phyloP scores from a whole-genome alignment of 2,329 filamentous ascomycete species.

The Arthrobotrys iridis region DNA sequence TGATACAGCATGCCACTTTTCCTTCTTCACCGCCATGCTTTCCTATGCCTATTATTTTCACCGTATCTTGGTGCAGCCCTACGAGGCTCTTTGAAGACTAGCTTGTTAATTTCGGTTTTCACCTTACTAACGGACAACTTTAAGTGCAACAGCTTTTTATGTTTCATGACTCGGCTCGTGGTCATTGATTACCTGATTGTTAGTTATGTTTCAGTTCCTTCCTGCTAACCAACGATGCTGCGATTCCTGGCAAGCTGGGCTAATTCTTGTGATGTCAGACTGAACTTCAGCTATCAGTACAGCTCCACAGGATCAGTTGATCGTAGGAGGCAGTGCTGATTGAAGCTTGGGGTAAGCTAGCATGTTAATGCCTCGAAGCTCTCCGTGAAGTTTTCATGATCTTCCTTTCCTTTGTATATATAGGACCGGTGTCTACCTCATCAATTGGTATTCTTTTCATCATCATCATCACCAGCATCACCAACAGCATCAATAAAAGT shows the following conservation, averaged over 20 bases:
- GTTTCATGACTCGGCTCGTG: conserved; percentile 1
- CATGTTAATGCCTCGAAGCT: background rate
- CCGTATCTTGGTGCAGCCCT: conserved; percentile 16
- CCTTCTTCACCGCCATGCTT: background rate
- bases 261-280: conserved; percentile 36
- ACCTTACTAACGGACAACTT: background rate
- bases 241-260: conserved; percentile 8
- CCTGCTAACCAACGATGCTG: background rate
- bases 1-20: background rate
- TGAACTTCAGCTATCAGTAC: conserved; percentile 7
- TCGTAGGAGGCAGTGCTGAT: conserved; percentile 17
- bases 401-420: conserved; percentile 27
- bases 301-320: conserved; percentile 13
- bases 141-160: background rate
- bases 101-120: background rate
- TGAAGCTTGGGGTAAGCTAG: background rate
- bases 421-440: conserved; percentile 7
- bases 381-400: background rate
- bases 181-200: background rate
- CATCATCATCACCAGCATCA: conserved; percentile 24
- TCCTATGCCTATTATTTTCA: background rate
- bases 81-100: conserved; percentile 30
- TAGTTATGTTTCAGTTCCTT: conserved; percentile 28
- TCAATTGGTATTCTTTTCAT: background rate
- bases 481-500: conserved; percentile 13